Conservation (phyloP, 805 yeast species). For the Candida railenensis region DNA sequence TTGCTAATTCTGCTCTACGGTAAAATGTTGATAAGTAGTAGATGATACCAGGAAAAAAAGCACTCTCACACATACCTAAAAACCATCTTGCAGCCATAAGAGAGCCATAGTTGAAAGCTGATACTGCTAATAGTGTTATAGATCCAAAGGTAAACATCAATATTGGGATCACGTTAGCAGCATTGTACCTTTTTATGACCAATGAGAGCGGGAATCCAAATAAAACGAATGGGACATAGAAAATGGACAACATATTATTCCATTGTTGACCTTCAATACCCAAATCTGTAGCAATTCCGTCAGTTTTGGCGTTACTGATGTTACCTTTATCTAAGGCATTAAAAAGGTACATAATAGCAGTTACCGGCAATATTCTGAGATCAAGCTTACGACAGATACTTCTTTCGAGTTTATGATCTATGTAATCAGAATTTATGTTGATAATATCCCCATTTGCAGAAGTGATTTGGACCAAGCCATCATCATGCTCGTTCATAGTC, state of each 20-base stretch:
- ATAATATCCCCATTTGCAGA: constrained; percentile 16
- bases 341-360: constrained; percentile 47
- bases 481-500: not conserved
- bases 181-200: constrained; percentile 39
- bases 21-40: constrained; percentile 36
- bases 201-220: constrained; percentile 44
- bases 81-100: constrained; percentile 36
- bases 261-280: constrained; percentile 41
- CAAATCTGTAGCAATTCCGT: constrained; percentile 42
- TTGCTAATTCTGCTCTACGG: constrained; percentile 36
- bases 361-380: constrained; percentile 41
- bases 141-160: constrained; percentile 47
- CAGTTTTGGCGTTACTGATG: constrained; percentile 50
- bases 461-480: constrained; percentile 12
- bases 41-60: constrained; percentile 39
- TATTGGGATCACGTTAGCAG: constrained; percentile 44
- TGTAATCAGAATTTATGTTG: constrained; percentile 11
- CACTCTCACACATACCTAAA: constrained; percentile 36
- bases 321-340: constrained; percentile 50
- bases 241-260: constrained; percentile 46
- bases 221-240: constrained; percentile 45
- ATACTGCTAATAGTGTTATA: constrained; percentile 35
- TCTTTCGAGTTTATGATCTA: constrained; percentile 22
- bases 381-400: constrained; percentile 43
- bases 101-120: constrained; percentile 40